Conservation (phyloP, 2,329 filamentous ascomycete species). For the Tetracladium maxilliforme region DNA sequence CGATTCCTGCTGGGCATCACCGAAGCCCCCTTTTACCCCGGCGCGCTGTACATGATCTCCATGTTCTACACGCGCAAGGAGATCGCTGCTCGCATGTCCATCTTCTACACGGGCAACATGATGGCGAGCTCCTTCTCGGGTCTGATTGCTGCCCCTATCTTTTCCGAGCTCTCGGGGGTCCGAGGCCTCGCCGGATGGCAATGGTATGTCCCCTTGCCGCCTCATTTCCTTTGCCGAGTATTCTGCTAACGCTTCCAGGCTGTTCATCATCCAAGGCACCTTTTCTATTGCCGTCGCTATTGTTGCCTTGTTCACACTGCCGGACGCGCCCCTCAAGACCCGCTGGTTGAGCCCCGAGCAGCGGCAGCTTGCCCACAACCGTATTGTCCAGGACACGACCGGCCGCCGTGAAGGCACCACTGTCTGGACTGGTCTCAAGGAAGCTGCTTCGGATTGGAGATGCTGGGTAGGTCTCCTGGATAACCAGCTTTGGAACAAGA, state of each 20-base stretch:
- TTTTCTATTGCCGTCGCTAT: constrained; percentile 29
- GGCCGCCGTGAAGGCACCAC: constrained; percentile 19
- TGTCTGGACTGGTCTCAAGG: constrained; percentile 22
- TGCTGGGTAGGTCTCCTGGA: too few relatives aligned
- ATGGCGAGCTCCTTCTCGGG: constrained; percentile 45
- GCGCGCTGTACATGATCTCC: constrained; percentile 31
- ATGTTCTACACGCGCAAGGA: constrained; percentile 39
- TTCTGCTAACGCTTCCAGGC: too few relatives aligned
- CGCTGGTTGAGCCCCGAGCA: constrained; percentile 26
- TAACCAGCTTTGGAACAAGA: constrained; percentile 52
- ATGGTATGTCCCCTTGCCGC: constrained; percentile 38
- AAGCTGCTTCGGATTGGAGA: constrained; percentile 23
- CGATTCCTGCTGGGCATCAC: constrained; percentile 11
- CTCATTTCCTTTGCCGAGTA: background rate
- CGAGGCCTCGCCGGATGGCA: constrained; percentile 40
- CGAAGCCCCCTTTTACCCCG: constrained; percentile 24
- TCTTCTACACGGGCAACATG: constrained; percentile 28
- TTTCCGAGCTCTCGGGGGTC: constrained; percentile 40
- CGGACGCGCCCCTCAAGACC: constrained; percentile 18
- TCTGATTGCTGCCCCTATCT: constrained; percentile 39
- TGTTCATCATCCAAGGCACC: constrained; percentile 38
- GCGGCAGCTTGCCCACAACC: constrained; percentile 20
- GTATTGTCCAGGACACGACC: constrained; percentile 26
- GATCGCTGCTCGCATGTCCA: constrained; percentile 24
- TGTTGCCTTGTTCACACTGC: constrained; percentile 17